Percentiles rank a stretch among this genome's conserved stretches.
phyloP scores from a whole-genome alignment of 2,329 filamentous ascomycete species.

The Stagonosporopsis cucurbitacearum region DNA sequence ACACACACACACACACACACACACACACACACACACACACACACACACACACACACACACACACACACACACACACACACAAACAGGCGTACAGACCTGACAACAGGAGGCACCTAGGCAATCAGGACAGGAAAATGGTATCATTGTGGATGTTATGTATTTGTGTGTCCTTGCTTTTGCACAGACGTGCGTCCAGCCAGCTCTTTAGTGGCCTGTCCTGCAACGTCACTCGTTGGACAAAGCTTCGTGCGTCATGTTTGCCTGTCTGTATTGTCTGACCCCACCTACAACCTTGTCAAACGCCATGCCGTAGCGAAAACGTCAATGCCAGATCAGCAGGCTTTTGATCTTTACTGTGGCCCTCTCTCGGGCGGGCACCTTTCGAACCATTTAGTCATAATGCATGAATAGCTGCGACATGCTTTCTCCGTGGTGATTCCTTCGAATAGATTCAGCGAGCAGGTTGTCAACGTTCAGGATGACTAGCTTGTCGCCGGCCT shows the following conservation, averaged over 20 bases:
- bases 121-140: neutral
- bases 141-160: slow-evolving; percentile 10
- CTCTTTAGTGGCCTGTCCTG: neutral
- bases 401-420: slow-evolving; percentile 63
- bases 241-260: neutral
- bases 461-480: slow-evolving; percentile 88
- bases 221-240: neutral
- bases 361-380: neutral
- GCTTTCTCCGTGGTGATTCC: slow-evolving; percentile 95
- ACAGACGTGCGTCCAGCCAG: neutral
- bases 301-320: neutral
- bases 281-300: neutral
- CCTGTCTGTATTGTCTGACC: no score
- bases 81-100: no score
- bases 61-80: no score
- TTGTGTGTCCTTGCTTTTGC: neutral
- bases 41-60: no score
- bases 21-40: no score
- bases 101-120: neutral
- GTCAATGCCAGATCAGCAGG: neutral
- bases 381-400: slow-evolving; percentile 36
- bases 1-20: no score
- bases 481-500: slow-evolving; percentile 77
- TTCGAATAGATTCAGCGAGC: slow-evolving; percentile 87
- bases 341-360: neutral